These are phyloP conservation scores for Aspergillus fijiensis DNA, from an alignment of 2,329 filamentous ascomycete genomes.

Conservation along the genomic window DNA sequence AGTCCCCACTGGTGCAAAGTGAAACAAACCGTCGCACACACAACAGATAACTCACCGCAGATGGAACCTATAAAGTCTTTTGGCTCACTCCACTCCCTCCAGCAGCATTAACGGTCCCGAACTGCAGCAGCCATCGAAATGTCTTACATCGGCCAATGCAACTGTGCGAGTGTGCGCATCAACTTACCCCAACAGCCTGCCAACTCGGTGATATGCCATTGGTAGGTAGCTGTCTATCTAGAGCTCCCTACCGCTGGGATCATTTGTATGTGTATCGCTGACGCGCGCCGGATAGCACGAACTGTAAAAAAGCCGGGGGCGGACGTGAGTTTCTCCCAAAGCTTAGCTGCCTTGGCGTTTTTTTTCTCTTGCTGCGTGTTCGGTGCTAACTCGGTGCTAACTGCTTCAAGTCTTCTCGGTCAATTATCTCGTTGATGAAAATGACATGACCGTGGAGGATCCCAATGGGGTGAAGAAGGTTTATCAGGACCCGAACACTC, in stretches of 20 bases:
- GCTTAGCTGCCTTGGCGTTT: not conserved
- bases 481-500: constrained; percentile 20
- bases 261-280: not conserved
- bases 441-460: constrained; percentile 22
- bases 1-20: not conserved
- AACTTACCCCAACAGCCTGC: constrained; percentile 21
- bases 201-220: constrained; percentile 22
- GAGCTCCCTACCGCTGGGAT: too few species aligned
- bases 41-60: not conserved
- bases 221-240: constrained; percentile 12
- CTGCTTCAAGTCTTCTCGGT: constrained; percentile 22
- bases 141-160: constrained; percentile 27
- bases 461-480: constrained; percentile 9
- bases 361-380: not conserved
- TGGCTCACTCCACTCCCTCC: not conserved
- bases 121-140: constrained; percentile 10
- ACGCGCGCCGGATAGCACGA: constrained; percentile 10
- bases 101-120: not conserved
- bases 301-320: constrained; percentile 23
- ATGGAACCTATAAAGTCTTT: not conserved
- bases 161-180: constrained; percentile 24
- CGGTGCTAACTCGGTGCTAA: not conserved
- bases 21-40: not conserved
- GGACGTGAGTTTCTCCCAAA: constrained; percentile 13
- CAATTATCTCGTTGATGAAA: constrained; percentile 23